Evolutionary conservation across 805 yeast genomes (phyloP).

Genomic region (Pichia gijzeniarum): DNA sequence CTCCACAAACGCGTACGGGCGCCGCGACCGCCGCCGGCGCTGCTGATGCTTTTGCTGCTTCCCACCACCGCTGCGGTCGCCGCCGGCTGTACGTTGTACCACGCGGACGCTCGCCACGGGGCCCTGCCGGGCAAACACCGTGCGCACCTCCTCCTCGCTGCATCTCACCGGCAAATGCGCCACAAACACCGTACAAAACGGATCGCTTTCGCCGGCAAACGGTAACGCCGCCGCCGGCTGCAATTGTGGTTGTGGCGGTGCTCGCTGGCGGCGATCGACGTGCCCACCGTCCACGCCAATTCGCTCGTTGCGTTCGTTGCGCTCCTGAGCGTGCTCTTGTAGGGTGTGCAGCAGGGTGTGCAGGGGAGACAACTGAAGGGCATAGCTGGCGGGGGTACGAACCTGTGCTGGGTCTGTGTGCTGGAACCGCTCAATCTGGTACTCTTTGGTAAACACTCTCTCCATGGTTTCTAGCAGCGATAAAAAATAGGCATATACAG

Average conservation of each 20-base stretch:
- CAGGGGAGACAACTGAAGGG: neutral
- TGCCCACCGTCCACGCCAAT: no score
- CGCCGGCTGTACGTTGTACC: neutral
- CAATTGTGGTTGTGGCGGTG: no score
- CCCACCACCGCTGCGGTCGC: slow-evolving; percentile 44
- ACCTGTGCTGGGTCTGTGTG: slow-evolving; percentile 5
- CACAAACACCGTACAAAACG: slow-evolving; percentile 71
- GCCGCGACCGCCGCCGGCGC: slow-evolving; percentile 64
- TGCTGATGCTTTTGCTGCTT: slow-evolving; percentile 49
- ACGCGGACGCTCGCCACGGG: slow-evolving; percentile 51
- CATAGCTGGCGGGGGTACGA: neutral
- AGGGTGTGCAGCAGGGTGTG: no score
- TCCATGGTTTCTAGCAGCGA: slow-evolving; percentile 5
- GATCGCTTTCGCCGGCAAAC: slow-evolving; percentile 44
- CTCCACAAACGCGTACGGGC: slow-evolving; percentile 70
- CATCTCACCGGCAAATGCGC: slow-evolving; percentile 56
- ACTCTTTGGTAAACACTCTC: neutral
- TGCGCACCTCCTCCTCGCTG: slow-evolving; percentile 57
- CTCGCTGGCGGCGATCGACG: no score
- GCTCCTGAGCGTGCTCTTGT: no score
- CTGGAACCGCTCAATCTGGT: slow-evolving; percentile 2
- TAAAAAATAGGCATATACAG: no score
- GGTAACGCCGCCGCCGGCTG: no score
- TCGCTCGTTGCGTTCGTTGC: no score
- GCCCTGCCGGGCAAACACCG: slow-evolving; percentile 60